Conservation (phyloP, 352 stramenopile genomes). For the Pythium phragmiticola region DNA sequence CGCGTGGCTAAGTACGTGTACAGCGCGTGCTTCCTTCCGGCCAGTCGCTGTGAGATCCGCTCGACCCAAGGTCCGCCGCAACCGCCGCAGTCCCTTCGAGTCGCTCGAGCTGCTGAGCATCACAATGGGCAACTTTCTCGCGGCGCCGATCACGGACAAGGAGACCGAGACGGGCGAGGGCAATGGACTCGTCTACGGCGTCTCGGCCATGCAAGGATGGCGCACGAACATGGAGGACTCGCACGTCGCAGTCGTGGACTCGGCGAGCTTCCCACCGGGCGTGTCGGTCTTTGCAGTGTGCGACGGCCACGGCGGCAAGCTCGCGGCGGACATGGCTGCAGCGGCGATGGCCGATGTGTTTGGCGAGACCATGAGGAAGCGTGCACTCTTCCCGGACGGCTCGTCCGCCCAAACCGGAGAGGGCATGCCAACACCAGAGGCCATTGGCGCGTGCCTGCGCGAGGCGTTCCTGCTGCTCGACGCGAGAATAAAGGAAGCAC, state of each 20-base stretch:
- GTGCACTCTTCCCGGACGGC: conserved; percentile 23
- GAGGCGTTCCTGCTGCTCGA: conserved; percentile 73
- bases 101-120: conserved; percentile 10
- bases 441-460: conserved; percentile 57
- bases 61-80: conserved; percentile 13
- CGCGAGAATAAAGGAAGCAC: conserved; percentile 48
- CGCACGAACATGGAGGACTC: conserved; percentile 83
- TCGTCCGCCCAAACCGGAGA: conserved; percentile 26
- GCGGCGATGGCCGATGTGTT: conserved; percentile 43
- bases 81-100: conserved; percentile 14
- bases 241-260: conserved; percentile 59
- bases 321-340: conserved; percentile 53
- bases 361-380: conserved; percentile 33
- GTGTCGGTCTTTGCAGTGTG: conserved; percentile 80
- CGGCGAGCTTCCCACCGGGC: conserved; percentile 37
- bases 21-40: background rate
- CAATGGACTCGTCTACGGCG: conserved; percentile 58
- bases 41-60: conserved; percentile 2
- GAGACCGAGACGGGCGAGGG: conserved; percentile 49
- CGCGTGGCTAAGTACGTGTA: background rate
- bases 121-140: conserved; percentile 82
- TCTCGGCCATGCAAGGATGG: conserved; percentile 84
- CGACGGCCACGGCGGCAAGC: conserved; percentile 70
- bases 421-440: conserved; percentile 37
- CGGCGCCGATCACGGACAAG: conserved; percentile 76